Percentiles rank a stretch among this genome's conserved stretches.
Conservation (phyloP, 345 rosid species). For the Corymbia maculata region DNA sequence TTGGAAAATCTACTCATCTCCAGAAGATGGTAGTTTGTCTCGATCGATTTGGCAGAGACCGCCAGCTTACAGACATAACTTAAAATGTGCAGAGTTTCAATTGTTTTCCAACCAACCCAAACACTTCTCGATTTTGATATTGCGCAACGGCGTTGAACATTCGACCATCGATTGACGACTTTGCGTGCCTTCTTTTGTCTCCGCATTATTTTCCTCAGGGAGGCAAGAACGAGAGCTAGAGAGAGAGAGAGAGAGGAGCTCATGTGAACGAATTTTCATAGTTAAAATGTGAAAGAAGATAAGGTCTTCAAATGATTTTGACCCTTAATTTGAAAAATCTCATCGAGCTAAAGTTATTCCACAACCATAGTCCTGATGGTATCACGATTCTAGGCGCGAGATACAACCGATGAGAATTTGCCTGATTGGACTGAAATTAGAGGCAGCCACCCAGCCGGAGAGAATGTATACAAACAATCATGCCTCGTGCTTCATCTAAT, state of each 20-base stretch:
- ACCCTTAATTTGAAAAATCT: background rate
- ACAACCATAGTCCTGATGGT: background rate
- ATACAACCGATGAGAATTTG: background rate
- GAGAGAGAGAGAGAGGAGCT: background rate
- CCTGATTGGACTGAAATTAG: background rate
- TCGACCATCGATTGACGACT: background rate
- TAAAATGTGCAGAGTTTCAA: background rate
- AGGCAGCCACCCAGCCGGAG: background rate
- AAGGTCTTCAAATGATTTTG: background rate
- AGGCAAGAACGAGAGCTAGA: background rate
- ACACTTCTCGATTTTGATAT: background rate
- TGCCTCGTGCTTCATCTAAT: background rate
- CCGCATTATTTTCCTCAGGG: background rate
- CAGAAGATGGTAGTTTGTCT: background rate
- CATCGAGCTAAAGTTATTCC: background rate
- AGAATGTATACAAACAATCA: background rate
- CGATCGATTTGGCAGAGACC: background rate
- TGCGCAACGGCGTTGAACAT: background rate
- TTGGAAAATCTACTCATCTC: background rate
- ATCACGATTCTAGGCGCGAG: background rate
- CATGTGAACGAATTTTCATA: background rate
- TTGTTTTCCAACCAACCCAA: background rate
- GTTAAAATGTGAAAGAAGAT: background rate
- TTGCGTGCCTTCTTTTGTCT: background rate
- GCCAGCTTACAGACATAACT: background rate